Evolutionary conservation across 768 basidiomycete genomes (phyloP).

Genomic region (Hypsizygus marmoreus): DNA sequence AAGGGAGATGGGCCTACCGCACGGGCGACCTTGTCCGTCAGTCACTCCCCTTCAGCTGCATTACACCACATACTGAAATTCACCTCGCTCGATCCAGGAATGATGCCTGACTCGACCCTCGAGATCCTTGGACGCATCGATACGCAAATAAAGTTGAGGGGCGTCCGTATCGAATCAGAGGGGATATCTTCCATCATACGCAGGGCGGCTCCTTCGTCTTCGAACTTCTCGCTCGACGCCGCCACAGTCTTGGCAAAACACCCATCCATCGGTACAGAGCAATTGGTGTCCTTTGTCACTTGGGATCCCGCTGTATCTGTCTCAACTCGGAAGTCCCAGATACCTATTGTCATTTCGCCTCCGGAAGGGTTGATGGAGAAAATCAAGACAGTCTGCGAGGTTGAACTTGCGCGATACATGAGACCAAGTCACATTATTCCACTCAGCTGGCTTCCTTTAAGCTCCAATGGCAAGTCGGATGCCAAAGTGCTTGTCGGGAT

Average conservation of each 20-base stretch:
- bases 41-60: no score
- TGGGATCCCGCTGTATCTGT: slow-evolving; percentile 40
- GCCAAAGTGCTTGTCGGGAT: slow-evolving; percentile 32
- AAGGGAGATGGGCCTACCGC: slow-evolving; percentile 44
- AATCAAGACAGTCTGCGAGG: slow-evolving; percentile 38
- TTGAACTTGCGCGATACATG: slow-evolving; percentile 51
- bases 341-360: slow-evolving; percentile 18
- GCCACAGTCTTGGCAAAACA: slow-evolving; percentile 45
- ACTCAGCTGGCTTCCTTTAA: slow-evolving; percentile 49
- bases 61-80: neutral
- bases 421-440: slow-evolving; percentile 51
- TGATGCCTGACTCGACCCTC: slow-evolving; percentile 50
- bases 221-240: slow-evolving; percentile 33
- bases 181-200: slow-evolving; percentile 50
- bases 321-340: slow-evolving; percentile 35
- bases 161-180: slow-evolving; percentile 56
- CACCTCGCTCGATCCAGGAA: slow-evolving; percentile 29
- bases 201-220: slow-evolving; percentile 26
- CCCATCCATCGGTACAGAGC: slow-evolving; percentile 42
- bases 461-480: slow-evolving; percentile 39
- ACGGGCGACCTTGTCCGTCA: slow-evolving; percentile 50
- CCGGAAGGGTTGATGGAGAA: slow-evolving; percentile 29
- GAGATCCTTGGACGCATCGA: slow-evolving; percentile 55
- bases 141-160: slow-evolving; percentile 52
- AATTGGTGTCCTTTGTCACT: slow-evolving; percentile 48